These are phyloP conservation scores for Nicotiana undulata DNA, from an alignment of 257 asterid genomes.

Conservation along the genomic window DNA sequence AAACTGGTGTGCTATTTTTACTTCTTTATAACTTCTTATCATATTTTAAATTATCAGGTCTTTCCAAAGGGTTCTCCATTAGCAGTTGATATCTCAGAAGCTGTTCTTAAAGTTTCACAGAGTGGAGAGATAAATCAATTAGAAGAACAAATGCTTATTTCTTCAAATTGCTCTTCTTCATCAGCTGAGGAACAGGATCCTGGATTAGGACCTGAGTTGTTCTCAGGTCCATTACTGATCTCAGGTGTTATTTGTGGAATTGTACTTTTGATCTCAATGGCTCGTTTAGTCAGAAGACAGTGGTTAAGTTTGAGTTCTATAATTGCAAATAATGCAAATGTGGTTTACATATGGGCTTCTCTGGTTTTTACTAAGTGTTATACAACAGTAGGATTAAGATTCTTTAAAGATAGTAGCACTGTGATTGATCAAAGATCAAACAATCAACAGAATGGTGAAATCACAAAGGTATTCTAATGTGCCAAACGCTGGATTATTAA, in stretches of 20 bases:
- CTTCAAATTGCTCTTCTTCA: conserved; percentile 27
- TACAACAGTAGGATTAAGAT: background rate
- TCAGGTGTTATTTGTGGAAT: conserved; percentile 18
- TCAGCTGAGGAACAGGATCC: background rate
- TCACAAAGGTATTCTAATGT: background rate
- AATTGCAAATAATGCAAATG: background rate
- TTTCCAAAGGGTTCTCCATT: conserved; percentile 47
- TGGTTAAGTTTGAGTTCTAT: background rate
- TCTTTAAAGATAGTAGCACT: background rate
- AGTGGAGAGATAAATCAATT: conserved; percentile 36
- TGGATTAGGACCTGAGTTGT: conserved; percentile 33
- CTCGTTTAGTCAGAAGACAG: conserved; percentile 1
- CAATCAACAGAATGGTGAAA: background rate
- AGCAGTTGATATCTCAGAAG: conserved; percentile 45
- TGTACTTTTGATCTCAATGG: conserved; percentile 13
- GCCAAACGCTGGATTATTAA: background rate
- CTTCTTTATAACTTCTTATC: background rate
- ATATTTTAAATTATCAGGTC: conserved; percentile 22
- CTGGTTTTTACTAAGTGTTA: background rate
- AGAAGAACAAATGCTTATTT: conserved; percentile 27
- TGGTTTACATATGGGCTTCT: conserved; percentile 10
- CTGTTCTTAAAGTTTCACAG: conserved; percentile 41
- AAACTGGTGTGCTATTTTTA: too few relatives aligned
- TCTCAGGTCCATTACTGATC: conserved; percentile 30
- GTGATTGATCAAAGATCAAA: background rate